A percentile compares a stretch with the other conserved stretches of the same genome.
Conservation (phyloP, 169 alveolate species). For the Plasmodium malariae region DNA sequence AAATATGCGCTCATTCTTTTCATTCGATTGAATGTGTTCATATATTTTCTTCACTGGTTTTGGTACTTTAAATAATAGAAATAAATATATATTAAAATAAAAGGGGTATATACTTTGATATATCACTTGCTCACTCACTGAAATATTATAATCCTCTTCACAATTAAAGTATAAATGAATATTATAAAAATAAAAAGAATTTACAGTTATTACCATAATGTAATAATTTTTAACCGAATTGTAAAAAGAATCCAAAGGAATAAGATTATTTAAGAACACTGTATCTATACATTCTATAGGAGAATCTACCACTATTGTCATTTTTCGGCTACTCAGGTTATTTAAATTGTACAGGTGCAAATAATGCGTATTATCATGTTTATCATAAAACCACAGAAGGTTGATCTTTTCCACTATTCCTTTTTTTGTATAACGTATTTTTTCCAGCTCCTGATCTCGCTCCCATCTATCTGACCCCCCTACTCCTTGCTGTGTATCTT, state of each 20-base stretch:
- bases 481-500: background rate
- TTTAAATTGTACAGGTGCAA: constrained; percentile 55
- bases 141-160: constrained; percentile 58
- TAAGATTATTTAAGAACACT: constrained; percentile 19
- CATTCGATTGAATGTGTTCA: constrained; percentile 24
- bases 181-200: constrained; percentile 50
- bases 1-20: constrained; percentile 55
- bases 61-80: constrained; percentile 26
- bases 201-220: constrained; percentile 40
- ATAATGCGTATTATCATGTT: constrained; percentile 14
- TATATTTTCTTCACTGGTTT: constrained; percentile 8
- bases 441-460: background rate
- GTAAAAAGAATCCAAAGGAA: constrained; percentile 64
- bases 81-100: constrained; percentile 61
- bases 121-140: constrained; percentile 25
- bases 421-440: constrained; percentile 27
- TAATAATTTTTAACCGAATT: constrained; percentile 53
- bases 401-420: constrained; percentile 38
- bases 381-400: constrained; percentile 65
- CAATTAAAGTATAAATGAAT: constrained; percentile 72
- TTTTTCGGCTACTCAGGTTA: constrained; percentile 22
- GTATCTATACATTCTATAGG: constrained; percentile 48
- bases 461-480: background rate
- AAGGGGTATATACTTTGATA: constrained; percentile 67
- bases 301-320: constrained; percentile 45